These are phyloP conservation scores for Garcia nutans DNA, from an alignment of 345 rosid species.

Conservation along the genomic window DNA sequence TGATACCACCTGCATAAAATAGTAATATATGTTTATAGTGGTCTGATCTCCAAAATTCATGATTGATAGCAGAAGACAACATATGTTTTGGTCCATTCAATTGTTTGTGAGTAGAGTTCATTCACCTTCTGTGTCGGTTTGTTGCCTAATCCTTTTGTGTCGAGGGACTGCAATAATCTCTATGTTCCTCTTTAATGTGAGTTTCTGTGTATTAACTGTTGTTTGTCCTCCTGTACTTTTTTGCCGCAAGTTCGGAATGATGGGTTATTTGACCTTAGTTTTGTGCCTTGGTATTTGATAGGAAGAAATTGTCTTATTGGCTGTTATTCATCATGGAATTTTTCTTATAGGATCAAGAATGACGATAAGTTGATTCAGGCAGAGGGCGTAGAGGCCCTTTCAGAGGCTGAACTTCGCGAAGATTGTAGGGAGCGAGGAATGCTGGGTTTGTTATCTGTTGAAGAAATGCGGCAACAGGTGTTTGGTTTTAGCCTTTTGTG, in stretches of 20 bases:
- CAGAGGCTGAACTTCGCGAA: constrained; percentile 89
- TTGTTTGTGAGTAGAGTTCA: too few relatives aligned
- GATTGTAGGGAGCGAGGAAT: constrained; percentile 94
- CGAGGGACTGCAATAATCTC: not conserved
- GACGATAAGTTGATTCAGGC: constrained; percentile 93
- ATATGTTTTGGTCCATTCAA: not conserved
- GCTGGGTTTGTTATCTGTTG: constrained; percentile 85
- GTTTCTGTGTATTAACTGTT: too few relatives aligned
- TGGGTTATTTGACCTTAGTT: not conserved
- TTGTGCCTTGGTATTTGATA: not conserved
- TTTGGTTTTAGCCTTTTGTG: not conserved
- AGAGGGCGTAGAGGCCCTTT: constrained; percentile 91
- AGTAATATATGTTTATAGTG: not conserved
- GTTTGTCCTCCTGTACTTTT: not conserved
- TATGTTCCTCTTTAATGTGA: not conserved
- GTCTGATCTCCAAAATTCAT: too few relatives aligned
- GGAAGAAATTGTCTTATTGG: too few relatives aligned
- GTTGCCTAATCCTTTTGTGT: too few relatives aligned
- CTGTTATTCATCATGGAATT: not conserved
- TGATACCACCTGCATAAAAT: not conserved
- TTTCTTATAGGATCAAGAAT: constrained; percentile 61
- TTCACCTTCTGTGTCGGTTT: too few relatives aligned
- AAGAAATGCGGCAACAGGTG: constrained; percentile 96
- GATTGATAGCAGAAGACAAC: too few relatives aligned
- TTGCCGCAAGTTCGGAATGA: not conserved